These are phyloP conservation scores for Apiotrichum laibachii DNA, from an alignment of 1,284 basidiomycete species.

Conservation along the genomic window DNA sequence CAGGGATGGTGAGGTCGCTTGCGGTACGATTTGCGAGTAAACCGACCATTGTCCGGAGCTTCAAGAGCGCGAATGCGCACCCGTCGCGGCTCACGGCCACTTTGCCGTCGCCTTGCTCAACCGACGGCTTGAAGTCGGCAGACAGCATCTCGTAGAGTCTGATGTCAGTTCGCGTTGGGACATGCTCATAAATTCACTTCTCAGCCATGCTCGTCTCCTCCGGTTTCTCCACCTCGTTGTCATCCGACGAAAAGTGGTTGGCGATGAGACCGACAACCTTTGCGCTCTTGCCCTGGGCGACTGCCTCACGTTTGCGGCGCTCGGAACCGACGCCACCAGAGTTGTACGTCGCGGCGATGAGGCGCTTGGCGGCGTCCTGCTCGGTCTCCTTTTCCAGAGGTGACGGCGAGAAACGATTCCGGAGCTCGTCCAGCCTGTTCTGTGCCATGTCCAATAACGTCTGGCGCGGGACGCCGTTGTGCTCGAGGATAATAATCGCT, in stretches of 20 bases:
- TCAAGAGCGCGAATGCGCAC: constrained; percentile 20
- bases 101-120: not conserved
- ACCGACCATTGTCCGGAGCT: constrained; percentile 31
- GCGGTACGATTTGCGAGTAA: constrained; percentile 20
- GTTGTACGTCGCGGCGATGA: constrained; percentile 22
- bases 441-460: constrained; percentile 25
- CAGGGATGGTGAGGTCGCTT: constrained; percentile 27
- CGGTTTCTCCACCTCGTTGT: not conserved
- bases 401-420: constrained; percentile 17
- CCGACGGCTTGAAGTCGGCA: constrained; percentile 27
- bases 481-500: constrained; percentile 31
- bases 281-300: constrained; percentile 20
- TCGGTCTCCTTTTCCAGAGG: constrained; percentile 23
- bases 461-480: constrained; percentile 30
- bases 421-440: constrained; percentile 25
- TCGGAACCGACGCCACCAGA: constrained; percentile 36
- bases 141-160: constrained; percentile 12
- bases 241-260: not conserved
- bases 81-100: not conserved
- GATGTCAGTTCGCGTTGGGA: not conserved
- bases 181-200: constrained; percentile 21
- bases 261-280: constrained; percentile 28
- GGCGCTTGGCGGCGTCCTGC: constrained; percentile 20
- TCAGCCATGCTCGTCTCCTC: constrained; percentile 24
- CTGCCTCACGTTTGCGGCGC: constrained; percentile 23